Base-by-base conservation (phyloP, 2,329 filamentous ascomycete genomes). In the Metarhizium anisopliae region DNA sequence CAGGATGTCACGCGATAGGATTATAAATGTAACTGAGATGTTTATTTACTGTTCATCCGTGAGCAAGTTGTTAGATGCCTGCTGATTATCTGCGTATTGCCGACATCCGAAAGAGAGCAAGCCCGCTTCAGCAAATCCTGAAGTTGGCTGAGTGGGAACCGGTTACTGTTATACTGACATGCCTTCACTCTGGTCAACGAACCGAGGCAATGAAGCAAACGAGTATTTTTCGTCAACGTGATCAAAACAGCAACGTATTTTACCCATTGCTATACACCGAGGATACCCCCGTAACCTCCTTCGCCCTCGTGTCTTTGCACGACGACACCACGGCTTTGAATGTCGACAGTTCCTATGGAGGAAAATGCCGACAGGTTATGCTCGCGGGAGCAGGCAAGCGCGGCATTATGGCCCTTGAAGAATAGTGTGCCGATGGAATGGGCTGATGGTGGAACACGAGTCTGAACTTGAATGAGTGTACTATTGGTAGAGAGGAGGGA, bases 391-490 rank as follows among this genome's bases (percentile, higher is more conserved):
- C 55, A 16, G 61, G 62, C 20, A 57, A 56, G 47, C 47, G 58
- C 16, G 62, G 63, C 16, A 50, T 53, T 49, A 59, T 60, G 42
- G 59, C 56, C 10, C 59, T 66, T 6, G 57, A 60, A 55, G 65
- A 53, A 5, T 45, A 54, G 32, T 67, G 65, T 42, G 50, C 53
- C 6, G 63, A 65, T 36, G 55, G 51, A 2, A 50, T 52, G 25
- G 58, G 59, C 0, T n/a, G 50, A 5, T 60, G 59, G 61, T 66
- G 62, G 63, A 50, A 57, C n/a, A 66, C 65, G 50, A 62, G 51
- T 38, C 25, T 67, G 50, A 64, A 66, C 45, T 42, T 66, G 56
- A 66, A 65, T 25, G 20, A 43, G 11, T 25, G 66, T 64, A 11
- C 32, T 18, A 18, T 65, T 18, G 63, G 53, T 10, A 64, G 61